Conservation (phyloP, 257 asterid genomes). For the Ehretia macrophylla region DNA sequence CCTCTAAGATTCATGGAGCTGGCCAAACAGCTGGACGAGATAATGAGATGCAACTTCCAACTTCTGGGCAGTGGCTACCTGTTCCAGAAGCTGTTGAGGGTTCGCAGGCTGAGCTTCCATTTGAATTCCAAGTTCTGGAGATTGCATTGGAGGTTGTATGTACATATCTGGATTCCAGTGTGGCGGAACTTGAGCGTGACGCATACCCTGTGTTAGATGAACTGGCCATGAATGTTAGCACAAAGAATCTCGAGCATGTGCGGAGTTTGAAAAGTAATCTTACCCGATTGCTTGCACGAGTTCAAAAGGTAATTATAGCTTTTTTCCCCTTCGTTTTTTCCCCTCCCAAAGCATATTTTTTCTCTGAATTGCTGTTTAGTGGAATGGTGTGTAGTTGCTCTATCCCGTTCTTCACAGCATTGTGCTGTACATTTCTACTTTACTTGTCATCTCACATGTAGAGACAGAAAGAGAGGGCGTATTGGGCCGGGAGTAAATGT, state of each 20-base stretch:
- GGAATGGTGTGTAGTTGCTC: too few species aligned
- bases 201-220: slow-evolving; percentile 98
- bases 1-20: slow-evolving; percentile 24
- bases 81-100: slow-evolving; percentile 71
- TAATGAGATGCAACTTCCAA: slow-evolving; percentile 44
- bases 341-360: too few species aligned
- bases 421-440: too few species aligned
- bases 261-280: slow-evolving; percentile 92
- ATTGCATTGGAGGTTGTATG: slow-evolving; percentile 93
- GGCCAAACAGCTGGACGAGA: slow-evolving; percentile 39
- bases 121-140: slow-evolving; percentile 97
- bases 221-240: slow-evolving; percentile 88
- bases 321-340: slow-evolving; percentile 11
- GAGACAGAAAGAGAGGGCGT: too few species aligned
- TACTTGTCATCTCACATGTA: too few species aligned
- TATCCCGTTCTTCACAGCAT: too few species aligned
- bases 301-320: slow-evolving; percentile 65
- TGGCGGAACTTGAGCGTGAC: slow-evolving; percentile 82
- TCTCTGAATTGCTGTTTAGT: neutral
- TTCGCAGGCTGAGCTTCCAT: slow-evolving; percentile 86
- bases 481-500: too few species aligned
- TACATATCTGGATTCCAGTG: slow-evolving; percentile 70
- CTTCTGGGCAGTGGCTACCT: slow-evolving; percentile 54
- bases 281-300: slow-evolving; percentile 89
- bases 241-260: slow-evolving; percentile 89